Conservation (phyloP, 2,329 filamentous ascomycete genomes). For the Lojkania enalia region DNA sequence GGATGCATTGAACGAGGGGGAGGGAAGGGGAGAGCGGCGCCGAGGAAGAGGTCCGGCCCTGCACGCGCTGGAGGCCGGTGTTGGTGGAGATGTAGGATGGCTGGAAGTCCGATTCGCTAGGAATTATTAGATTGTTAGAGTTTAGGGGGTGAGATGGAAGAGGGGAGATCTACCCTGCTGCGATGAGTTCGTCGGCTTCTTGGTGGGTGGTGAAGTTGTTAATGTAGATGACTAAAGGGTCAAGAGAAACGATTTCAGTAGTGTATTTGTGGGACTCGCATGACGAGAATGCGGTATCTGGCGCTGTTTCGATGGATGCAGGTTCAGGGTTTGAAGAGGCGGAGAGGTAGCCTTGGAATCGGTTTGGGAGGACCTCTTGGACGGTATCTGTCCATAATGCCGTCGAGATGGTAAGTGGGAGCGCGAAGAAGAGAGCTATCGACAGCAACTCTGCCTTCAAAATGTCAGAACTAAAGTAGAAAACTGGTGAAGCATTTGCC, state of each 20-base stretch:
- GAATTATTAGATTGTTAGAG: neutral
- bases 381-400: conserved; percentile 8
- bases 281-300: conserved; percentile 2
- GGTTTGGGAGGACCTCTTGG: conserved; percentile 11
- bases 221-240: conserved; percentile 33
- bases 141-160: neutral
- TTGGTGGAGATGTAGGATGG: conserved; percentile 27
- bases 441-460: too few relatives aligned
- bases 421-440: conserved; percentile 2
- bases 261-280: conserved; percentile 28
- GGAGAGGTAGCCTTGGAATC: conserved; percentile 13
- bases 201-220: conserved; percentile 29
- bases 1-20: conserved; percentile 28
- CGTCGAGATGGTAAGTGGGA: conserved; percentile 15
- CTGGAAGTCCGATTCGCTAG: conserved; percentile 22
- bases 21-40: conserved; percentile 22
- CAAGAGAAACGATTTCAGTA: conserved; percentile 30
- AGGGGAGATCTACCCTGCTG: conserved; percentile 17
- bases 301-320: neutral
- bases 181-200: conserved; percentile 28
- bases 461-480: too few relatives aligned
- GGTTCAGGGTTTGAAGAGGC: neutral
- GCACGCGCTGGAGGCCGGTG: conserved; percentile 19
- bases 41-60: conserved; percentile 28
- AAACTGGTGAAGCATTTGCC: too few relatives aligned